Conservation (phyloP, 345 rosid species). For the Lepidium sativum region DNA sequence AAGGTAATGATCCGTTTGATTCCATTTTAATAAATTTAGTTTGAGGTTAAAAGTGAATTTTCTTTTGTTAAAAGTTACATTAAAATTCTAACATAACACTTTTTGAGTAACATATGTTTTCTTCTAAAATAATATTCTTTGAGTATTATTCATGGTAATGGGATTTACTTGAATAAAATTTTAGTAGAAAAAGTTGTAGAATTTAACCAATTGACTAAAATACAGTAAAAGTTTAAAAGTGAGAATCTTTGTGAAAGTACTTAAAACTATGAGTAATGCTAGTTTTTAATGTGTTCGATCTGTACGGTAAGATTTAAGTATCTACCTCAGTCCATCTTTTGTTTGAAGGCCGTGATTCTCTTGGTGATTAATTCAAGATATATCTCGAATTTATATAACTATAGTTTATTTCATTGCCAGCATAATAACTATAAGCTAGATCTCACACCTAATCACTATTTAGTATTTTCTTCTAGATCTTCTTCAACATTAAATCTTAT, state of each 20-base stretch:
- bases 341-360: neutral
- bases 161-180: no score
- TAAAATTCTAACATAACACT: no score
- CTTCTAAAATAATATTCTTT: no score
- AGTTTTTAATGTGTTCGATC: neutral
- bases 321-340: neutral
- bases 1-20: no score
- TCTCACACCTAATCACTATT: constrained; percentile 2
- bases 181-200: no score
- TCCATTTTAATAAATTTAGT: no score
- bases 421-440: constrained; percentile 4
- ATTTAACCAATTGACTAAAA: no score
- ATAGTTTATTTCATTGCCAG: neutral
- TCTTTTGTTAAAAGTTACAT: no score
- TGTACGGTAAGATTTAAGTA: constrained; percentile 1
- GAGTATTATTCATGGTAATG: no score
- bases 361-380: constrained; percentile 6
- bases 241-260: neutral
- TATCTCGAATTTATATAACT: neutral
- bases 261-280: neutral
- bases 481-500: neutral
- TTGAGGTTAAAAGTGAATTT: no score
- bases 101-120: no score
- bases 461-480: constrained; percentile 1
- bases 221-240: neutral